phyloP scores from a whole-genome alignment of 345 rosid species.

The Camelina laxa region DNA sequence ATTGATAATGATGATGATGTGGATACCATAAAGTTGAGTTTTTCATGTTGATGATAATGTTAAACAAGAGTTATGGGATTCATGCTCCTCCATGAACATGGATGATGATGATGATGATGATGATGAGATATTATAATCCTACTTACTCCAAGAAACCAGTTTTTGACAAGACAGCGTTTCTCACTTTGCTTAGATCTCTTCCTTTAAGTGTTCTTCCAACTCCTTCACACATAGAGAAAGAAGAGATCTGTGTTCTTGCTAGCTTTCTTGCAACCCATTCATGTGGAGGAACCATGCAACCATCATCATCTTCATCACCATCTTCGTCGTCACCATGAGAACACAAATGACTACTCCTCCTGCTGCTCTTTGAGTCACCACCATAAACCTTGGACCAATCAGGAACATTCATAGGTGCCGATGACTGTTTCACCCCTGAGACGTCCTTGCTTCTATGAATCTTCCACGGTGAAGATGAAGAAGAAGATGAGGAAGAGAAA shows the following conservation, averaged over 20 bases:
- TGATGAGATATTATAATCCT: constrained; percentile 19
- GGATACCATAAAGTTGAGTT: constrained; percentile 40
- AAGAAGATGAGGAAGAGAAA: constrained; percentile 47
- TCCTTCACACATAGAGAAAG: constrained; percentile 92
- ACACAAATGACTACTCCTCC: constrained; percentile 31
- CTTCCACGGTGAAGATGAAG: constrained; percentile 48
- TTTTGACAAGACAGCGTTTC: constrained; percentile 83
- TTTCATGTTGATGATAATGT: constrained; percentile 39
- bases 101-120: constrained; percentile 29
- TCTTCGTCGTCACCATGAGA: constrained; percentile 34
- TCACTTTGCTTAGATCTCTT: constrained; percentile 93
- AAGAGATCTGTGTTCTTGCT: constrained; percentile 78
- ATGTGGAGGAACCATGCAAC: constrained; percentile 81
- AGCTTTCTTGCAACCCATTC: constrained; percentile 93
- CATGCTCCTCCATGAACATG: constrained; percentile 33
- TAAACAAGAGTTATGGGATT: constrained; percentile 27
- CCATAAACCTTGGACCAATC: constrained; percentile 96
- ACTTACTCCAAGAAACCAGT: constrained; percentile 87
- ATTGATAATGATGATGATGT: constrained; percentile 51
- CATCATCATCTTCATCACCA: constrained; percentile 49
- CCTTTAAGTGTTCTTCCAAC: constrained; percentile 96
- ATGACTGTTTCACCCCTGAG: constrained; percentile 54
- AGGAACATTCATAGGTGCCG: constrained; percentile 86
- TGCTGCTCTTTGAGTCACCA: constrained; percentile 47
- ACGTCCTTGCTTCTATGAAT: constrained; percentile 37